Evolutionary conservation across 805 yeast species (phyloP).

Genomic region (Zygotorulaspora chibaensis): DNA sequence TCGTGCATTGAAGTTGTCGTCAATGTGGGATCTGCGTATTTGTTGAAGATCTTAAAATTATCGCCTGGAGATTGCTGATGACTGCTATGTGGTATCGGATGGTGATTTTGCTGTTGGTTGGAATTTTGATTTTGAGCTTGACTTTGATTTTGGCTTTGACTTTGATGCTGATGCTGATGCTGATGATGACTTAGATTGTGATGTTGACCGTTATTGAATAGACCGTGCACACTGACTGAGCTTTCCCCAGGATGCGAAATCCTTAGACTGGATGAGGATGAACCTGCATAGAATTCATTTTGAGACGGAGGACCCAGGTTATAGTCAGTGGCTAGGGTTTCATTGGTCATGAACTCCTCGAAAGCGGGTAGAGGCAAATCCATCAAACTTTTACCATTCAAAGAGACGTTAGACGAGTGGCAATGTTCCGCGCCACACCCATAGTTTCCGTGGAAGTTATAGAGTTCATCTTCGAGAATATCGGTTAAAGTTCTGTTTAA

Average conservation of each 20-base stretch:
- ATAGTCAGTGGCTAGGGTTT: conserved; percentile 2
- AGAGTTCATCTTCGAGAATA: conserved; percentile 33
- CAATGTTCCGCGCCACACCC: conserved; percentile 6
- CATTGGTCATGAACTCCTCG: conserved; percentile 8
- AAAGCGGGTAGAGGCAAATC: conserved; percentile 12
- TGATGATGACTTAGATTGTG: conserved; percentile 2
- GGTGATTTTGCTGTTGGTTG: conserved; percentile 1
- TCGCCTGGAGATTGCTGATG: conserved; percentile 4
- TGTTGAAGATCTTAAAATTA: conserved; percentile 22
- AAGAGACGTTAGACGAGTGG: conserved; percentile 5
- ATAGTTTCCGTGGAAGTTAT: conserved; percentile 16
- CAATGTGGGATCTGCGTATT: conserved; percentile 34
- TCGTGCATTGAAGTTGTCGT: conserved; percentile 28
- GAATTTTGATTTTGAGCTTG: background rate
- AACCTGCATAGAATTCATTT: background rate
- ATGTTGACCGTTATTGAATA: background rate
- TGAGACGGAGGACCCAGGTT: conserved; percentile 1
- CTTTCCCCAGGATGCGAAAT: background rate
- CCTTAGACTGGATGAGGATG: background rate
- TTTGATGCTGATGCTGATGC: background rate
- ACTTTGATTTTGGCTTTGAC: no score
- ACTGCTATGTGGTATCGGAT: conserved; percentile 2
- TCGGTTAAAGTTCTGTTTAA: conserved; percentile 34
- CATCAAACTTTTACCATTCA: conserved; percentile 8
- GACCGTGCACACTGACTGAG: background rate